Evolutionary conservation across 768 basidiomycete genomes (phyloP).

Genomic region (Suillus americanus): DNA sequence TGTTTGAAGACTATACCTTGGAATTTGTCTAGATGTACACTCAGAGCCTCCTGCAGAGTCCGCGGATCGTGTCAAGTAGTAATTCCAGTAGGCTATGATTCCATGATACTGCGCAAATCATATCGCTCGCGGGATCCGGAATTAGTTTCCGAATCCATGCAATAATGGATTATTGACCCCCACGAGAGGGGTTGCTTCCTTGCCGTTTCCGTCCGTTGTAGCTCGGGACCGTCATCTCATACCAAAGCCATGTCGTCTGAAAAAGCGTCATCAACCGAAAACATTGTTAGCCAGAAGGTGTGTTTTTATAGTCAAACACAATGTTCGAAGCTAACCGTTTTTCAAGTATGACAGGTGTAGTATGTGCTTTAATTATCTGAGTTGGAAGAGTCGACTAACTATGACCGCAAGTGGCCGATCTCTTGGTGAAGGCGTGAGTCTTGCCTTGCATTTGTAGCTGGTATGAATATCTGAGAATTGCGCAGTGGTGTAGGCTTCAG

Average conservation of each 20-base stretch:
- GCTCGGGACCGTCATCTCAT: conserved; percentile 5
- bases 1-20: conserved; percentile 23
- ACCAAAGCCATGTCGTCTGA: conserved; percentile 37
- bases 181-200: background rate
- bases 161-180: background rate
- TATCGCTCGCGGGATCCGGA: background rate
- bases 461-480: conserved; percentile 12
- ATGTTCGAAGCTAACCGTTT: background rate
- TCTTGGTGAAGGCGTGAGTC: conserved; percentile 83
- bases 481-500: conserved; percentile 85
- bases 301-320: conserved; percentile 1
- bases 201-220: background rate
- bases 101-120: conserved; percentile 12
- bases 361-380: conserved; percentile 43
- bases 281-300: conserved; percentile 89
- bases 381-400: conserved; percentile 14
- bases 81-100: background rate
- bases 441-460: background rate
- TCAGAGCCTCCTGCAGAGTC: background rate
- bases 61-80: background rate
- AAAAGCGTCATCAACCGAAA: conserved; percentile 82
- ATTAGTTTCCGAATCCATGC: background rate
- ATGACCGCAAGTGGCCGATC: conserved; percentile 59
- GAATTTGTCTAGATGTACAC: background rate
- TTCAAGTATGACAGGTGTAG: conserved; percentile 81